Evolutionary conservation across 176 grass and related monocot species (phyloP), one percentile per base, ranked within the genome.

Genomic region (Poa pratensis): DNA sequence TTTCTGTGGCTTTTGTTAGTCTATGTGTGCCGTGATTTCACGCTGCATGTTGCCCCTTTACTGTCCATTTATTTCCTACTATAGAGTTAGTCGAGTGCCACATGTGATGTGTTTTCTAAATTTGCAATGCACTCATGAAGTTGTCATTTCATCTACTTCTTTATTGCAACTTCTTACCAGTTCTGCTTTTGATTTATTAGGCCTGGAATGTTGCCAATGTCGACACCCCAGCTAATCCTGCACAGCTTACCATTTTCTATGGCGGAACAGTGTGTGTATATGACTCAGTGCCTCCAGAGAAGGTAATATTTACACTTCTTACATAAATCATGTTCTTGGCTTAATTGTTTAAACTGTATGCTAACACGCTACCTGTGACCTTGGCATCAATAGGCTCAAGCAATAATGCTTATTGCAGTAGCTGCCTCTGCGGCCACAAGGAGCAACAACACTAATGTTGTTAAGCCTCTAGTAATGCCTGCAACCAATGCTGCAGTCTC

Each of bases 351-450:
- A 35, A 64, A 76, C 8, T 40, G 62, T 67, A 49, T 81, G 54
- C 79, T 80, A 42, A 88, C 28, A 20, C 0, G 24, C 62, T 9
- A 46, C 27, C 37, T 89, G 20, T 26, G 20, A 78, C 54, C 35
- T 76, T 87, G 78, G 5, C 35, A 60, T 85, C 5, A 13, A 87
- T 76, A 99, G 97, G 97, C 97, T 61, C 92, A 96, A 68, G 92
- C 94, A 61, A 96, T 99, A 73, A 94, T 99, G 97, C 89, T 99
- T 75, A 96, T 99, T 76, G 97, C 97, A 13, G 91, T 89, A 20
- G 91, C 91, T 7, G 86, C 94, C 0, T 91, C 87, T 1, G 43
- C 85, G 1, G 86, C 85, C 7, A 85, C 84, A 57, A 91, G 82
- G 83, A 80, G 30, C 88, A 84, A 51, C 59, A 5, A 9, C 59